Conservation (phyloP, 139 green algal genomes). For the Zygnema circumcarinatum region DNA sequence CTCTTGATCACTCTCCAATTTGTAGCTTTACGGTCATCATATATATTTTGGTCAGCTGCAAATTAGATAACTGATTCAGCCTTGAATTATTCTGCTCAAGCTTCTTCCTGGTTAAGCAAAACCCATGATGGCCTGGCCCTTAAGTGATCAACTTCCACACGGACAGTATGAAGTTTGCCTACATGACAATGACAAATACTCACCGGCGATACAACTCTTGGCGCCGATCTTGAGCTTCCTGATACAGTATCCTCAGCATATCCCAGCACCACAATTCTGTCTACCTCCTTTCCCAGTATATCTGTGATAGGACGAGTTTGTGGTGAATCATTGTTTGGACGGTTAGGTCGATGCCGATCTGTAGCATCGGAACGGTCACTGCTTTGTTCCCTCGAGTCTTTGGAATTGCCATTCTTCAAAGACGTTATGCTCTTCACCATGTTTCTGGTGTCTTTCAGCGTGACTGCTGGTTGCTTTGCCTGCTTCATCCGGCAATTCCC, state of each 20-base stretch:
- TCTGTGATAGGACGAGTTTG: neutral
- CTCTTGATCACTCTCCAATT: too few relatives aligned
- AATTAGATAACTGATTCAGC: too few relatives aligned
- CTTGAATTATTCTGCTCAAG: too few relatives aligned
- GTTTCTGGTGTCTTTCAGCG: neutral
- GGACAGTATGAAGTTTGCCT: too few relatives aligned
- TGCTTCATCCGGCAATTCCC: neutral
- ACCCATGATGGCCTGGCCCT: too few relatives aligned
- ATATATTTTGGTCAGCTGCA: too few relatives aligned
- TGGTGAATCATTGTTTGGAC: neutral
- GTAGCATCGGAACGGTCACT: neutral
- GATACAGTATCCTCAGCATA: neutral
- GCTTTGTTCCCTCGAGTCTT: neutral
- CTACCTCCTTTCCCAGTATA: neutral
- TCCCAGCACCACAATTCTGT: neutral
- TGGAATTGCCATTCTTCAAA: neutral
- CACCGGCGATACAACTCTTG: neutral
- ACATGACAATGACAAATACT: too few relatives aligned
- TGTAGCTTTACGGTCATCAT: too few relatives aligned
- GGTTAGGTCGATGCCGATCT: neutral
- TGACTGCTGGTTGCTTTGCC: neutral
- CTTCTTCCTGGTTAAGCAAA: too few relatives aligned
- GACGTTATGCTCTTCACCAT: neutral
- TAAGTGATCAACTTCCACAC: too few relatives aligned
- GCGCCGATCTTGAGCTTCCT: neutral